phyloP scores from a whole-genome alignment of 495 filamentous ascomycete genomes.

The Penicillium samsonianum region DNA sequence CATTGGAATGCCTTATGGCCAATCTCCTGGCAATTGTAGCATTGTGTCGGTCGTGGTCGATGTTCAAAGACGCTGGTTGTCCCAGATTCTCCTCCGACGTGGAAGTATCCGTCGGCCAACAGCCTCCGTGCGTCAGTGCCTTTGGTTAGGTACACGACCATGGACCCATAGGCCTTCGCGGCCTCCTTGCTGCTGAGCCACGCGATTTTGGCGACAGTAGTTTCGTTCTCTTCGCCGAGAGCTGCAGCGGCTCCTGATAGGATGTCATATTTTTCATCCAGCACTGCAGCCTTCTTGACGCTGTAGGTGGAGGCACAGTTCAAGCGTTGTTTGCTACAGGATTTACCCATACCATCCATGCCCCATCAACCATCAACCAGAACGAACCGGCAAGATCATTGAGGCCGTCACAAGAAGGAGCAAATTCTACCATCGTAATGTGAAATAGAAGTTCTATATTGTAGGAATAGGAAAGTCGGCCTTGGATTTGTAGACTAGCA shows the following conservation, averaged over 20 bases:
- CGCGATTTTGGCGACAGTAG: constrained; percentile 25
- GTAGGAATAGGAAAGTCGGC: too few species aligned
- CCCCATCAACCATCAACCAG: too few species aligned
- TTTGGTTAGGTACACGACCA: constrained; percentile 38
- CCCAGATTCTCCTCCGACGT: constrained; percentile 32
- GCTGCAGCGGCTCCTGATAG: constrained; percentile 16
- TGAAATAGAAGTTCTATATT: too few species aligned
- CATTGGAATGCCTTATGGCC: too few species aligned
- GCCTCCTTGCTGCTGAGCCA: constrained; percentile 38
- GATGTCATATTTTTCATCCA: constrained; percentile 25
- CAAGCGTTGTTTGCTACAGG: too few species aligned
- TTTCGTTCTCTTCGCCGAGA: constrained; percentile 26
- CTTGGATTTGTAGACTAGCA: too few species aligned
- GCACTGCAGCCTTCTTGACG: constrained; percentile 29
- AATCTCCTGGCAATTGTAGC: too few species aligned
- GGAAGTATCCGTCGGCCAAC: constrained; percentile 29
- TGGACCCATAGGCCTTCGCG: constrained; percentile 35
- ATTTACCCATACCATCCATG: too few species aligned
- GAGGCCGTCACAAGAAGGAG: too few species aligned
- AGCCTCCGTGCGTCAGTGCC: constrained; percentile 28
- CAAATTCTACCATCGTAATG: too few species aligned
- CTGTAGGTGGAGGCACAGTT: too few species aligned
- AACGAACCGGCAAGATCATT: too few species aligned
- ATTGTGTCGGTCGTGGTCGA: constrained; percentile 22
- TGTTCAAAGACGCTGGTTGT: constrained; percentile 29